Conservation (phyloP, 2,329 filamentous ascomycete genomes). For the Xylariaceae sp. region DNA sequence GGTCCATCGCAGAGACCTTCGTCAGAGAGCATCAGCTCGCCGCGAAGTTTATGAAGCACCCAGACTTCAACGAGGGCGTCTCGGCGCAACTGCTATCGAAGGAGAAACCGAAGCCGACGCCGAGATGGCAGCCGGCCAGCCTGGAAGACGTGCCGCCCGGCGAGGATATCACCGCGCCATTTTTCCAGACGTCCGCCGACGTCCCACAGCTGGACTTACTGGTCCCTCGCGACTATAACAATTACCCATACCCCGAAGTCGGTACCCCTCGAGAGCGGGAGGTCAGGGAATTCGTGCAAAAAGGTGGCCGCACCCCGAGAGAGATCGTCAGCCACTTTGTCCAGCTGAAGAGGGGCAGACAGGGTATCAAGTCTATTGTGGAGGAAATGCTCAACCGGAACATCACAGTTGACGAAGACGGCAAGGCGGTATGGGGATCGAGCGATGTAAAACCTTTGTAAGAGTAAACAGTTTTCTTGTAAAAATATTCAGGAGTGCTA, state of each 20-base stretch:
- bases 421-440: slow-evolving; percentile 35
- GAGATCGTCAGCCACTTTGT: slow-evolving; percentile 60
- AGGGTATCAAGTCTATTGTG: slow-evolving; percentile 62
- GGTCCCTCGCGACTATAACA: slow-evolving; percentile 52
- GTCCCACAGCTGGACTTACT: slow-evolving; percentile 51
- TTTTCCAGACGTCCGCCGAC: slow-evolving; percentile 53
- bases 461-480: too few species aligned
- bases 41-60: slow-evolving; percentile 78
- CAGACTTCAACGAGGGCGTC: slow-evolving; percentile 91
- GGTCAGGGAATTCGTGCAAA: slow-evolving; percentile 37
- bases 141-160: slow-evolving; percentile 57
- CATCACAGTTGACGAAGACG: slow-evolving; percentile 40
- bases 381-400: slow-evolving; percentile 60
- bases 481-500: too few species aligned
- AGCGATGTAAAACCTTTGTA: too few species aligned
- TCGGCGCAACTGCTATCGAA: slow-evolving; percentile 69
- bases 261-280: slow-evolving; percentile 68
- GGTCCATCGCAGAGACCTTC: slow-evolving; percentile 83
- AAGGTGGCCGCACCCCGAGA: slow-evolving; percentile 34
- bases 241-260: slow-evolving; percentile 66
- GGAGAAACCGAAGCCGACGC: slow-evolving; percentile 36
- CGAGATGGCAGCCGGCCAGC: slow-evolving; percentile 68
- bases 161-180: slow-evolving; percentile 52
- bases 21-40: slow-evolving; percentile 79
- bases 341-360: slow-evolving; percentile 51